Evolutionary conservation across 768 basidiomycete genomes (phyloP).

Genomic region (Tricholoma furcatifolium): DNA sequence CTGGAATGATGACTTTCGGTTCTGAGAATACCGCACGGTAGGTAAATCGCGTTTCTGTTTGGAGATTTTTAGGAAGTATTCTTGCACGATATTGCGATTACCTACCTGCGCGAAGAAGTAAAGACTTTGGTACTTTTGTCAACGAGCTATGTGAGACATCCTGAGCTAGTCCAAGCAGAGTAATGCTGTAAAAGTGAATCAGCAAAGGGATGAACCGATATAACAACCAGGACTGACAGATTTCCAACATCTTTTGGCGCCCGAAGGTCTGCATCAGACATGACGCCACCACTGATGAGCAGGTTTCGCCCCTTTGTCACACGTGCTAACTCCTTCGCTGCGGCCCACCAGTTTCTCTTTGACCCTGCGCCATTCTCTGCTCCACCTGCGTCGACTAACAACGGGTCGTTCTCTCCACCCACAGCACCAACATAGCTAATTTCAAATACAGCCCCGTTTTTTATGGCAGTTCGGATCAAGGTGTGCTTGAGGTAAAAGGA

Average conservation of each 20-base stretch:
- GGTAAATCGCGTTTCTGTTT: constrained; percentile 74
- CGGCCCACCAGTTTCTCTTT: constrained; percentile 85
- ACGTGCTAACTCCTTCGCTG: constrained; percentile 70
- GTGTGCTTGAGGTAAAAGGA: constrained; percentile 85
- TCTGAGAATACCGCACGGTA: constrained; percentile 80
- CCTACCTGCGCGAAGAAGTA: constrained; percentile 75
- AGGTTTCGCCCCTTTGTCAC: constrained; percentile 81
- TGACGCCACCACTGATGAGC: constrained; percentile 67
- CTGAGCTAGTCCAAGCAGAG: constrained; percentile 66
- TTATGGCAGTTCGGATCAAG: constrained; percentile 73
- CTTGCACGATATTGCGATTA: constrained; percentile 8
- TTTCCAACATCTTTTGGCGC: constrained; percentile 75
- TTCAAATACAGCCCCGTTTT: constrained; percentile 83
- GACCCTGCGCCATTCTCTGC: constrained; percentile 52
- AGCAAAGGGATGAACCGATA: neutral
- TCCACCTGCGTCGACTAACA: constrained; percentile 42
- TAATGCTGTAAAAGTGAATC: constrained; percentile 42
- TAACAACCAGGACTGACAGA: constrained; percentile 46
- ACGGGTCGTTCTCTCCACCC: constrained; percentile 54
- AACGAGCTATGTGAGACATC: constrained; percentile 64
- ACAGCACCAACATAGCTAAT: constrained; percentile 76
- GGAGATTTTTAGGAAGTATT: neutral
- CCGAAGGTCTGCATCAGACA: constrained; percentile 60
- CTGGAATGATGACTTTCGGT: constrained; percentile 62
- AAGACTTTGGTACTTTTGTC: constrained; percentile 59